Evolutionary conservation across 2,329 filamentous ascomycete genomes (phyloP).

Genomic region (Coniella lustricola): DNA sequence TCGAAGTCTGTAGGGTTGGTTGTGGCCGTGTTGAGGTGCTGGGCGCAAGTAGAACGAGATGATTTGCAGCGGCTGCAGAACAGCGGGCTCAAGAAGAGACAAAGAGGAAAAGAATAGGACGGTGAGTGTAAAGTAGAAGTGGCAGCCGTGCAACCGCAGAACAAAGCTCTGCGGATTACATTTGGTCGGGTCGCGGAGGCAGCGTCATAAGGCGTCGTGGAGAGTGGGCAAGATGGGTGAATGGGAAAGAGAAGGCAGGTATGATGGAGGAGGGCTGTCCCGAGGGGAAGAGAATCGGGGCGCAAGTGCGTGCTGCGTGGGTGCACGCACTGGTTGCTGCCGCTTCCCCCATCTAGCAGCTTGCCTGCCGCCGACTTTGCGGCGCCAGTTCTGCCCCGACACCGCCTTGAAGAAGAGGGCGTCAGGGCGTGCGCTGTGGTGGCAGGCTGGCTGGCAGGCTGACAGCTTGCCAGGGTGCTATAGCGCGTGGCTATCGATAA

Average conservation of each 20-base stretch:
- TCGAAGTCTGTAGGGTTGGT: neutral
- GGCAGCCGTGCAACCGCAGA: constrained; percentile 2
- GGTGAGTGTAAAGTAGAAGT: constrained; percentile 1
- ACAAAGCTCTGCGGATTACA: constrained; percentile 8
- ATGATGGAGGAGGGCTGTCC: neutral
- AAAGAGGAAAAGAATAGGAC: neutral
- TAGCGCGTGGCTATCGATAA: neutral
- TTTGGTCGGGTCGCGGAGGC: constrained; percentile 2
- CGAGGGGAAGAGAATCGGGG: constrained; percentile 2
- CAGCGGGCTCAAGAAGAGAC: neutral
- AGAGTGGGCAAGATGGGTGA: constrained; percentile 3
- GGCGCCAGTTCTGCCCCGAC: neutral
- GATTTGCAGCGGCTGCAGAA: neutral
- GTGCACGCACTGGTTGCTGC: neutral
- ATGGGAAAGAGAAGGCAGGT: constrained; percentile 2
- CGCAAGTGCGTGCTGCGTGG: neutral
- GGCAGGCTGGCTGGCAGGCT: neutral
- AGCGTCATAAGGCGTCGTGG: neutral
- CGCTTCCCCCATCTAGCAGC: neutral
- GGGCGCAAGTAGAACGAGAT: constrained; percentile 8
- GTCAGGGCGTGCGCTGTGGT: neutral
- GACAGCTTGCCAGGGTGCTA: neutral
- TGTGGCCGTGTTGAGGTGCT: neutral
- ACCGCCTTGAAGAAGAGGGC: neutral
- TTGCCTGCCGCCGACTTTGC: neutral